Conservation (phyloP, 2,329 filamentous ascomycete genomes). For the Aaosphaeria arxii region DNA sequence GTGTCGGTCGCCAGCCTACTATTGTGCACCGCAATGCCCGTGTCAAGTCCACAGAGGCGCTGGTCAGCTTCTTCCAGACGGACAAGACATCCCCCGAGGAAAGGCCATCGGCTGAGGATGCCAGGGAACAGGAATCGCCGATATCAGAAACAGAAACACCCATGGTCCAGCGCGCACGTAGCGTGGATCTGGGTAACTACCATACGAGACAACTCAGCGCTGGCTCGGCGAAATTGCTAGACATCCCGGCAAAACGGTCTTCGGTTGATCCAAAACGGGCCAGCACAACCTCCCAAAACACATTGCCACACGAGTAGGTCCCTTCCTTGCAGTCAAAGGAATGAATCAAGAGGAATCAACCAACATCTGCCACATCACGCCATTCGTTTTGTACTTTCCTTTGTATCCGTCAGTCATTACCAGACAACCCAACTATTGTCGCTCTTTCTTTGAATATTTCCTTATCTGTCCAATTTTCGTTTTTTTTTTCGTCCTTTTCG, state of each 20-base stretch:
- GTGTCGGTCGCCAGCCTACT: slow-evolving; percentile 57
- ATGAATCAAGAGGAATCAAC: slow-evolving; percentile 6
- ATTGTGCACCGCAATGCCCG: slow-evolving; percentile 61
- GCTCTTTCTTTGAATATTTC: slow-evolving; percentile 25
- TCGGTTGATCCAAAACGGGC: slow-evolving; percentile 27
- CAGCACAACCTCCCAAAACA: slow-evolving; percentile 25
- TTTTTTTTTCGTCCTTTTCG: neutral
- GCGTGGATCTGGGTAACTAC: slow-evolving; percentile 63
- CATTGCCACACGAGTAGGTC: slow-evolving; percentile 17
- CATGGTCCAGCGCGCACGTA: slow-evolving; percentile 63
- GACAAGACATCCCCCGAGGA: slow-evolving; percentile 23
- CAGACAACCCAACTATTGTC: slow-evolving; percentile 17
- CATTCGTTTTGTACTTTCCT: slow-evolving; percentile 35
- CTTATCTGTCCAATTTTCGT: slow-evolving; percentile 7
- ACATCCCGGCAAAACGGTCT: slow-evolving; percentile 52
- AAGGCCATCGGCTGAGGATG: slow-evolving; percentile 28
- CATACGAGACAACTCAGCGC: slow-evolving; percentile 73
- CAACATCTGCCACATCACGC: slow-evolving; percentile 28
- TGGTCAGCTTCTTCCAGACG: slow-evolving; percentile 52
- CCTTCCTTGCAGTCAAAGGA: slow-evolving; percentile 12
- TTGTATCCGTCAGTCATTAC: slow-evolving; percentile 32
- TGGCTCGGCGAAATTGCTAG: slow-evolving; percentile 72
- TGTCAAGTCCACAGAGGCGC: slow-evolving; percentile 60
- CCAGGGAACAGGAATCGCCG: slow-evolving; percentile 27
- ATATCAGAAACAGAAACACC: slow-evolving; percentile 27